Evolutionary conservation across 140 eudicot species (phyloP).

Genomic region (Ambrosia hybrid): DNA sequence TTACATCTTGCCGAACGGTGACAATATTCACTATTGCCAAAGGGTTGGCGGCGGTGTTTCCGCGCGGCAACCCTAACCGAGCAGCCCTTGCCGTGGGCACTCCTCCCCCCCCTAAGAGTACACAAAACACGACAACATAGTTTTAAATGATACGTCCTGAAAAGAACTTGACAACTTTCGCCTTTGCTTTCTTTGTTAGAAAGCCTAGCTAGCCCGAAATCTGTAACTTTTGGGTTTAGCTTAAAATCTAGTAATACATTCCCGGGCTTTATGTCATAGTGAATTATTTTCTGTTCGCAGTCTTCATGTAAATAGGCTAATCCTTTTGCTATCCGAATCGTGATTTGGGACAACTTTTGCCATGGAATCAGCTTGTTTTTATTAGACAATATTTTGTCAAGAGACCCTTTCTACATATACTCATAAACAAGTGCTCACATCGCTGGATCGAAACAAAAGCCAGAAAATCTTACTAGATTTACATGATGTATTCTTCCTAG

Average conservation of each 20-base stretch:
- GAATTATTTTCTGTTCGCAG: conserved; percentile 2
- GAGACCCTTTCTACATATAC: neutral
- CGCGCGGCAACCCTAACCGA: too few relatives aligned
- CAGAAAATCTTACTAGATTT: conserved; percentile 1
- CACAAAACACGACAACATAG: too few relatives aligned
- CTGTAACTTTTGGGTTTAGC: neutral
- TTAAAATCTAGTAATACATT: conserved; percentile 5
- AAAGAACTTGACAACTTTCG: too few relatives aligned
- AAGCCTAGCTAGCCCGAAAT: neutral
- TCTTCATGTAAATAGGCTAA: neutral
- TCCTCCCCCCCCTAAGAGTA: too few relatives aligned
- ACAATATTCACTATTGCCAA: too few relatives aligned
- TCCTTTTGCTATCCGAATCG: conserved; percentile 1
- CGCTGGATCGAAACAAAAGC: conserved; percentile 4
- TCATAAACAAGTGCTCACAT: neutral
- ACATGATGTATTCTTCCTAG: conserved; percentile 8
- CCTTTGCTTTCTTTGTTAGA: conserved; percentile 9
- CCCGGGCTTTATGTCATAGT: conserved; percentile 10
- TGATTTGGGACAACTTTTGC: neutral
- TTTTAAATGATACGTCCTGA: too few relatives aligned
- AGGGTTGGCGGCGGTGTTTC: too few relatives aligned
- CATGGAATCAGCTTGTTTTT: neutral
- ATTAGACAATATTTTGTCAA: conserved; percentile 1
- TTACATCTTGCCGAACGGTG: too few relatives aligned
- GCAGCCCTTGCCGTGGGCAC: too few relatives aligned